Evolutionary conservation across 345 rosid species (phyloP).

Genomic region (Eutrema yunnanense): DNA sequence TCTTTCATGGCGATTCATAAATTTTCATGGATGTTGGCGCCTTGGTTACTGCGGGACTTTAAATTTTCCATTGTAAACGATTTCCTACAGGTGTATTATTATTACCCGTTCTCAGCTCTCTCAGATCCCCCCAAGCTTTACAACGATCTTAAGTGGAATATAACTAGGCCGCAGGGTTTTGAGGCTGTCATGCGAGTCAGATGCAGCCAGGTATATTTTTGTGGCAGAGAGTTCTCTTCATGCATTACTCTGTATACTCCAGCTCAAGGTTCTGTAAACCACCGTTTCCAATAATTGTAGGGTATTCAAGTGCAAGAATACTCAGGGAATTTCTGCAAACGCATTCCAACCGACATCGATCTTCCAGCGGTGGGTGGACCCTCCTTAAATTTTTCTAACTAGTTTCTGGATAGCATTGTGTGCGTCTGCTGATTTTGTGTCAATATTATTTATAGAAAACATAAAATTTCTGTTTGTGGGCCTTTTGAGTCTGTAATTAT

Average conservation of each 20-base stretch:
- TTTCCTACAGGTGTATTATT: conserved; percentile 71
- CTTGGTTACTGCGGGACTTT: neutral
- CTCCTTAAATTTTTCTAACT: neutral
- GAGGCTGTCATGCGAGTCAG: conserved; percentile 98
- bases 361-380: conserved; percentile 28
- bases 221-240: neutral
- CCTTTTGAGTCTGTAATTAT: neutral
- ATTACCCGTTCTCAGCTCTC: conserved; percentile 75
- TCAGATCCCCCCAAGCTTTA: conserved; percentile 91
- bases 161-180: conserved; percentile 95
- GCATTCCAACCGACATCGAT: conserved; percentile 38
- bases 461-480: neutral
- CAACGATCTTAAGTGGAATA: conserved; percentile 96
- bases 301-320: conserved; percentile 97
- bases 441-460: neutral
- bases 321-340: conserved; percentile 90
- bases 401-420: neutral
- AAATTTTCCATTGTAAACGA: neutral
- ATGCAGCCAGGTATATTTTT: conserved; percentile 73
- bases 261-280: neutral
- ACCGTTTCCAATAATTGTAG: conserved; percentile 31
- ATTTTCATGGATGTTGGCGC: neutral
- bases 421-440: neutral
- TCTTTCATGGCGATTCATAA: neutral
- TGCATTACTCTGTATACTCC: conserved; percentile 1